phyloP scores from a whole-genome alignment of 2,329 filamentous ascomycete genomes.

The Ceratocystis destructans region DNA sequence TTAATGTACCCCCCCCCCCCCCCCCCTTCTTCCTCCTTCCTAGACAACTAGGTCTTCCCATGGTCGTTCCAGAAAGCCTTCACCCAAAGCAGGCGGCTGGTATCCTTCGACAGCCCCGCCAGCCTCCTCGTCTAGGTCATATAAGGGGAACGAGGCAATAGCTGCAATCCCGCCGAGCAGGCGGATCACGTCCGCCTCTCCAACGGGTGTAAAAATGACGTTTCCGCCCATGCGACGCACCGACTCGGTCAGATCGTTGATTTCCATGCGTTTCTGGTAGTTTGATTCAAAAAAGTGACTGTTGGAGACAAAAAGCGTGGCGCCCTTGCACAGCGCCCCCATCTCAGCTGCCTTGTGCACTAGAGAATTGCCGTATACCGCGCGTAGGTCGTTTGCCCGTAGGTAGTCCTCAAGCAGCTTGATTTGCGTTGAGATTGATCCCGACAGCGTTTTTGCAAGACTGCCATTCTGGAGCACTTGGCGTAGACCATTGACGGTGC shows the following conservation, averaged over 20 bases:
- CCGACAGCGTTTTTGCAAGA: slow-evolving; percentile 33
- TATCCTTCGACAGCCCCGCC: slow-evolving; percentile 27
- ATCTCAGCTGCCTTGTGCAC: slow-evolving; percentile 72
- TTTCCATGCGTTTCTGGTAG: slow-evolving; percentile 59
- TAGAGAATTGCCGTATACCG: slow-evolving; percentile 78
- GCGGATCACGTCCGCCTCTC: slow-evolving; percentile 76
- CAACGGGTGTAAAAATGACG: slow-evolving; percentile 38
- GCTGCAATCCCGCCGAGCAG: slow-evolving; percentile 78
- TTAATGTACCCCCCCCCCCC: no score
- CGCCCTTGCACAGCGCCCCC: slow-evolving; percentile 76
- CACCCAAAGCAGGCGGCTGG: neutral
- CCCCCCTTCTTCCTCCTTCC: neutral
- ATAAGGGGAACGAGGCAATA: slow-evolving; percentile 76
- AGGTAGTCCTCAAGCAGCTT: slow-evolving; percentile 54
- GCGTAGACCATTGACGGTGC: slow-evolving; percentile 73
- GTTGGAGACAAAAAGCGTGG: slow-evolving; percentile 75
- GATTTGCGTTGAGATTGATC: neutral
- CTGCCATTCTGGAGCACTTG: slow-evolving; percentile 74
- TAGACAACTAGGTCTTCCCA: slow-evolving; percentile 18
- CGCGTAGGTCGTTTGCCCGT: slow-evolving; percentile 70
- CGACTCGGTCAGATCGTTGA: slow-evolving; percentile 74
- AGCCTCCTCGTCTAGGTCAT: slow-evolving; percentile 56
- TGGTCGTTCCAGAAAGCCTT: slow-evolving; percentile 17
- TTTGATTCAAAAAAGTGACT: slow-evolving; percentile 74
- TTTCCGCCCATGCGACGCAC: slow-evolving; percentile 74